phyloP scores from a whole-genome alignment of 441 rosid species.

The Theobroma grandiflorum region DNA sequence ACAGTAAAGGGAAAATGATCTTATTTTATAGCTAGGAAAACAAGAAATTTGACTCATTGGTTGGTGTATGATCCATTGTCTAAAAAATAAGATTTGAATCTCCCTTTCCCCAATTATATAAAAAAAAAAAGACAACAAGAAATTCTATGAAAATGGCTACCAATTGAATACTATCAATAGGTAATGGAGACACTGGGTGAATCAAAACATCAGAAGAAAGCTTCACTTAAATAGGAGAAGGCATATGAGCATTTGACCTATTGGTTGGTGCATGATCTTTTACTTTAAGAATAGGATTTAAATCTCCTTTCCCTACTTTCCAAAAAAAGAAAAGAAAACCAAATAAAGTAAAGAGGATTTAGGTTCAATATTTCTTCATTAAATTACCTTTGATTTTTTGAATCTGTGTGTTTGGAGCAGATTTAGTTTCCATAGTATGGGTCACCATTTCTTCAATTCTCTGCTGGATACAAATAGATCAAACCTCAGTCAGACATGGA shows the following conservation, averaged over 20 bases:
- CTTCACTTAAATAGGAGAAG: neutral
- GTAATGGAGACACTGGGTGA: no score
- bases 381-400: neutral
- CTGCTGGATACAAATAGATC: neutral
- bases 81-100: no score
- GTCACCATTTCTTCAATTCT: neutral
- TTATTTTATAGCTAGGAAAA: neutral
- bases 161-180: neutral
- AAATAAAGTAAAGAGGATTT: neutral
- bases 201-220: neutral
- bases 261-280: no score
- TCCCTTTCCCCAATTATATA: no score
- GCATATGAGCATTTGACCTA: neutral
- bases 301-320: no score
- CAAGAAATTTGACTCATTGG: neutral
- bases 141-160: neutral
- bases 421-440: no score
- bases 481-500: neutral
- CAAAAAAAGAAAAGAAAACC: no score
- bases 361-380: neutral
- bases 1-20: neutral
- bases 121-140: no score
- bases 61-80: no score
- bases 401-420: no score
- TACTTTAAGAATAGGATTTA: no score